Evolutionary conservation across 495 filamentous ascomycete species (phyloP), one percentile per base, ranked within the genome.

Genomic region (Aspergillus ellipticus): DNA sequence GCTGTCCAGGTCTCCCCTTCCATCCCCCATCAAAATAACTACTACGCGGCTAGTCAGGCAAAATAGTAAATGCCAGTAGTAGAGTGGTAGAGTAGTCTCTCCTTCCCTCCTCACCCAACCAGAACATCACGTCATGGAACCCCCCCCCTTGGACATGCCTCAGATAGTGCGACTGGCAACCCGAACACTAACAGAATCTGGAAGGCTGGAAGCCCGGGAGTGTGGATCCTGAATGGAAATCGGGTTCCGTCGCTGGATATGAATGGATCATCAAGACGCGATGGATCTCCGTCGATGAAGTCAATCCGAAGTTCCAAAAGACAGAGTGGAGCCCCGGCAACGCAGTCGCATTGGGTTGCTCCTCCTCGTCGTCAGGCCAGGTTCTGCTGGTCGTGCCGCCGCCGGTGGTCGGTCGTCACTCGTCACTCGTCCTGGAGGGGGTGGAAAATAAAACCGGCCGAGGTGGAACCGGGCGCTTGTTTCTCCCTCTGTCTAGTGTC

Each of bases 251-350:
- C 56, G 49, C 15, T 54, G 43, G 55, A 26, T 6, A 29, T 39
- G 35, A 39, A 39, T 39, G 35, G 35, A 13, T 39, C 35, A 39
- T n/a, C 35, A 39, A 13, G 35, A 39, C 48, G 20, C 41, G 51
- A 55, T 60, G 53, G 57, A 59, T 55, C 52, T 58, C 51, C 56
- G 50, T 53, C 54, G 39, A 43, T 45, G 43, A 58, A 45, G 56
- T 43, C 42, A 43, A 53, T 50, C 50, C 54, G n/a, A 39, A 39
- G 9, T 39, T 13, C 35, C 29, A 53, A 49, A 53, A 35, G 43
- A 39, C 48, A 29, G 24, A 42, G 48, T 22, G 20, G 43, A 47
- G 13, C 45, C 45, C 24, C 15, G 17, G 24, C 15, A 29, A 48
- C 45, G 13, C 33, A 42, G 6, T 52, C 11, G 17, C 17, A 20